Base-by-base conservation (phyloP, 2,329 filamentous ascomycete species). In the Neonectria hederae region DNA sequence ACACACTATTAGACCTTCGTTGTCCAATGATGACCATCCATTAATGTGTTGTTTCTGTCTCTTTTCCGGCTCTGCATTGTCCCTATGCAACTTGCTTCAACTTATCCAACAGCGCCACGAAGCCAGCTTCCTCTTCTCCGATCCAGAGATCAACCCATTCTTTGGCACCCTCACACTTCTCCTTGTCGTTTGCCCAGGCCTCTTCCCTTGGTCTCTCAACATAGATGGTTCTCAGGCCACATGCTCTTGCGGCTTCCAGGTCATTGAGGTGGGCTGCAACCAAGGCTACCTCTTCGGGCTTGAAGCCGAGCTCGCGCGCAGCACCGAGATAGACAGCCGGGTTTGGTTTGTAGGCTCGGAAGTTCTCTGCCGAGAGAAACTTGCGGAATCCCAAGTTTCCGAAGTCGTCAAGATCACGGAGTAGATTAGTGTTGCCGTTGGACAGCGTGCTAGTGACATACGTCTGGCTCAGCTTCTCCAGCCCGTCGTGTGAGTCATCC, bases 201-300 rank as follows among this genome's bases (percentile, higher is more conserved):
- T 94, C 92, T 78, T 97, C 92, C 46, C 76, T 69, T 3, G 78
- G 76, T 62, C 92, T 82, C 79, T 92, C 91, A 3, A 96, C 87
- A 75, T 94, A 96, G 2, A 96, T 83, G 0, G 91, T 92, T 70
- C 85, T 83, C 65, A 94, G 79, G 0, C 92, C 92, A 64, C 82
- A 84, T 2, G 72, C 75, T 70, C 87, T 88, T 5, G 92, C 92
- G 0, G 85, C 90, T 65, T 86, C 80, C 59, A 96, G 78, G 77
- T 95, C 92, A 6, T 74, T 76, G 62, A 95, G 79, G 78, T 95
- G 92, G 40, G 92, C 89, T 17, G 93, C 92, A 21, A 96, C 91
- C 87, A 96, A 88, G 21, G 88, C 90, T 62, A 92, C 90, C 73
- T 94, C 83, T 2, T 76, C 75, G 0, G 89, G 85, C 65, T 84